Base-by-base conservation (phyloP, 257 asterid genomes). In the Galeopsis tetrahit region DNA sequence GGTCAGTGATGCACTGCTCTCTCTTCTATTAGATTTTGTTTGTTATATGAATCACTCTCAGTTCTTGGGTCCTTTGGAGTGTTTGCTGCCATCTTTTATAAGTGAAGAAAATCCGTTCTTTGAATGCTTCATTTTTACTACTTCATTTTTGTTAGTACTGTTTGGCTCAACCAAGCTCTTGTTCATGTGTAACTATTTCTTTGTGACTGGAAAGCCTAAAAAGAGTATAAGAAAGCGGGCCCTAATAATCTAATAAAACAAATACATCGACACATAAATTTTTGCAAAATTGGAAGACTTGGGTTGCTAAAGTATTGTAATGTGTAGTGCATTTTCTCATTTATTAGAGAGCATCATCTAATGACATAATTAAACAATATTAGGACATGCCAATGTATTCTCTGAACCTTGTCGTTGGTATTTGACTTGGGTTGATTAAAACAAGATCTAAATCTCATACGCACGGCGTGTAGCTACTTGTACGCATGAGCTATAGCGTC, bases 1-100 rank as follows among this genome's bases (percentile, higher is more conserved):
- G 96, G 98, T 94, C 35, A 84, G 69, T 78, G 34, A 70, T 59
- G 34, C 11, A 63, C 48, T 44, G 63, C 34, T 56, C 39, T 56
- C 39, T 70, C 40, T 73, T 43, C 72, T 28, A 1, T 36, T 72
- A 58, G 64, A 43, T 53, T 28, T 48, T 42, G 2, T 69, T 52
- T 10, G 34, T 52, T 51, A 6, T 43, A 48, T 21, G 28, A 21
- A 21, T 44, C 60, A 38, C 44, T 71, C 9, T 3, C 6, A 55
- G 2, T 73, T 63, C 42, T 42, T 66, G 40, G 3, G 39, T 40
- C 7, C 44, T 57, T 14, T 53, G 10, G 3, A 33, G 65, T 31
- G 13, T 39, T 42, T 31, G 40, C 35, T 35, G 7, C 58, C 68
- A 17, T 67, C 15, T 39, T 57, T 10, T 10, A 9, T 38, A 9